Evolutionary conservation across 192 early-diverging fungal species (phyloP), one percentile per base, ranked within the genome.

Genomic region (Podila epigama): DNA sequence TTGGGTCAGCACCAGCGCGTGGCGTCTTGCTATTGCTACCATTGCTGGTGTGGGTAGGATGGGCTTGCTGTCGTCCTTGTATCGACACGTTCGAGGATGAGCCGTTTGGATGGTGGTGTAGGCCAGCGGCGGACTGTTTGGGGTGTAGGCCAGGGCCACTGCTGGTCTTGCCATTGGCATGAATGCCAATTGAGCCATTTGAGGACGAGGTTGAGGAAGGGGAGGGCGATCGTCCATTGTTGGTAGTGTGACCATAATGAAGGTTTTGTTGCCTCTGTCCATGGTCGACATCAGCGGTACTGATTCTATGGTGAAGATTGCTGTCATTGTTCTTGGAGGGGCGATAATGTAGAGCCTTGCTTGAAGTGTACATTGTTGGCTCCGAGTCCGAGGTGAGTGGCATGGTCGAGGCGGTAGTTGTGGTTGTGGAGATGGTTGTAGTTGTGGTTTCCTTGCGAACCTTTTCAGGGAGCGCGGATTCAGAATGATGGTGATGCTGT

Each of bases 361-460:
- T 56, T 16, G 41, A 12, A 39, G 11, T 64, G 44, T 68, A 68
- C 53, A 59, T 68, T 22, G 54, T 68, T 18, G 73, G 60, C 40
- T 77, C 73, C 11, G 73, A 64, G 59, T 77, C 73, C 27, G 73
- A 77, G 40, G 54, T 68, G 20, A 59, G 44, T 18, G 73, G 73
- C 56, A 77, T 64, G 33, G 70, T 72, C 31, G 73, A 68, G 37
- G 73, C 42, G 7, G 73, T 64, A 20, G 72, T 75, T 2, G 72
- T 75, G 27, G 72, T 75, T 27, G 72, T 63, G 35, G 64, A 69
- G 39, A 75, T 63, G 8, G 72, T 75, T 0, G 73, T 77, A 1
- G 73, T 77, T 15, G 66, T 77, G 4, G 73, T 77, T 60, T 77
- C 73, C 37, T 77, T 52, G 48, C 66, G 73, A 36, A 77, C 40